A percentile compares a stretch with the other conserved stretches of the same genome.
Evolutionary conservation across 345 rosid species (phyloP).

Genomic region (Eucalyptus regnans): DNA sequence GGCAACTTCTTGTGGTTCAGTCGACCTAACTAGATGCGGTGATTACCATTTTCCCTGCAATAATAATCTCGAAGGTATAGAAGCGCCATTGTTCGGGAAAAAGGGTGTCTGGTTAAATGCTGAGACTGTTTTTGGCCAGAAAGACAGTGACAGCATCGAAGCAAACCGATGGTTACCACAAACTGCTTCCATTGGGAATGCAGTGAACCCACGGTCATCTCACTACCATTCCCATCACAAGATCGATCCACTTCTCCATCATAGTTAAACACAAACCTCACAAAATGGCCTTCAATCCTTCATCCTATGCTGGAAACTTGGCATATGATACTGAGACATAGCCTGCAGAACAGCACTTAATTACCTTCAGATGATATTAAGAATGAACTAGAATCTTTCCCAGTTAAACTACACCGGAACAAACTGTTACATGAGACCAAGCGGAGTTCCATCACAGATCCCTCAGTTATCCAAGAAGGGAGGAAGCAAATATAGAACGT

Average conservation of each 20-base stretch:
- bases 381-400: background rate
- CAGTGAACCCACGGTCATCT: background rate
- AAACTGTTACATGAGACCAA: background rate
- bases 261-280: background rate
- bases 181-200: background rate
- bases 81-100: background rate
- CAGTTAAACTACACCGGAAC: background rate
- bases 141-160: background rate
- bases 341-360: background rate
- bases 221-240: background rate
- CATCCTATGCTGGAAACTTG: background rate
- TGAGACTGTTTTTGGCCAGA: background rate
- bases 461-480: background rate
- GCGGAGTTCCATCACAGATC: background rate
- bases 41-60: background rate
- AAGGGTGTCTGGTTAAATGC: background rate
- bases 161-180: background rate
- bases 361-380: background rate
- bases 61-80: background rate
- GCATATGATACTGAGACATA: background rate
- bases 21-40: background rate
- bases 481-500: background rate
- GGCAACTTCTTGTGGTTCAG: background rate
- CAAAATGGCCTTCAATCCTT: background rate
- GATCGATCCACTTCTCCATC: background rate